Evolutionary conservation across 2,329 filamentous ascomycete species (phyloP), one percentile per base, ranked within the genome.

Genomic region (Bipolaris victoriae): DNA sequence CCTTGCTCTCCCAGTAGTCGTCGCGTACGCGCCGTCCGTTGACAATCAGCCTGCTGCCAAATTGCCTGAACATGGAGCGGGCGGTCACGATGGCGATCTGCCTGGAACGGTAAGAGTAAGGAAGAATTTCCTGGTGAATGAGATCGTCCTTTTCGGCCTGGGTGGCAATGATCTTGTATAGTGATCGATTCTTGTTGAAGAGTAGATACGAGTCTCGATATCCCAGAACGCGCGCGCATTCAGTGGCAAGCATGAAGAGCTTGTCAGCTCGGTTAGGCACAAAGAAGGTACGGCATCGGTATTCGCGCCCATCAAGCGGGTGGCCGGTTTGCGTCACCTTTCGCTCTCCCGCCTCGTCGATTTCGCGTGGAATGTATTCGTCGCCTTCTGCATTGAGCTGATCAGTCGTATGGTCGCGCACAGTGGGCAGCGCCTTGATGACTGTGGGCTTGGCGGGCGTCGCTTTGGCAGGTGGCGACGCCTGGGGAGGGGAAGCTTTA

Each of bases 1-100:
- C 95, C 78, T 98, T 98, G 72, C 89, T 91, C 77, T 98, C 95
- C 95, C 95, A 99, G 78, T 99, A 99, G 75, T 99, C 95, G 78
- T 99, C 95, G 48, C 95, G 89, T 40, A 99, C 95, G 56, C 95
- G 85, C 61, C 94, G 86, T 33, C 95, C 95, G 70, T 93, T 91
- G 35, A 90, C 87, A 63, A 99, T 95, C 50, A 99, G 90, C 62
- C 95, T 86, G 76, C 93, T 97, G 47, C 95, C 95, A 76, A 99
- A 99, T 76, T 99, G 95, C 41, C 95, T 88, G 78, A 98, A 99
- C 95, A 99, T 99, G 67, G 94, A 98, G 63, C 92, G 88, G 29
- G 95, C 95, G 0, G 95, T 98, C 41, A 99, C 95, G 61, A 99
- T 97, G 49, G 95, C 95, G 67, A 99, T 99, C 78, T 99, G 95